A percentile compares a stretch with the other conserved stretches of the same genome.
phyloP scores from a whole-genome alignment of 2,329 filamentous ascomycete genomes.

The Cladorrhinum sp. region DNA sequence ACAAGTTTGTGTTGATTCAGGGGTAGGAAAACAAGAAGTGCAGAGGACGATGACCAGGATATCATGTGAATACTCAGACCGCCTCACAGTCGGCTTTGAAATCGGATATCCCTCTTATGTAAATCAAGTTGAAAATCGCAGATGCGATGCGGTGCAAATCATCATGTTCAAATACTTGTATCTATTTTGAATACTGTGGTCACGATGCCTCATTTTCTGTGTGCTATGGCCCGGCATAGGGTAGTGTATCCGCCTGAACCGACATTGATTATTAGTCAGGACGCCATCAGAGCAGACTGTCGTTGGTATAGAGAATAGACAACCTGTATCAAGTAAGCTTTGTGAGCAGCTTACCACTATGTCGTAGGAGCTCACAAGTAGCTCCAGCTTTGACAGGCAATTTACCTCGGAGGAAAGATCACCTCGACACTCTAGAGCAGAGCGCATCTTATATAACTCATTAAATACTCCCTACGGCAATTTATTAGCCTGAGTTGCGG shows the following conservation, averaged over 20 bases:
- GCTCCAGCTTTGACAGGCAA: background rate
- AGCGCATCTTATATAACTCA: background rate
- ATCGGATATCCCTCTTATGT: background rate
- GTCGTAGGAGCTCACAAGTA: too few species aligned
- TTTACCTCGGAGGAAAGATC: background rate
- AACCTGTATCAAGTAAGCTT: too few species aligned
- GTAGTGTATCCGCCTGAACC: too few species aligned
- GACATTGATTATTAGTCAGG: too few species aligned
- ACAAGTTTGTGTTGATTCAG: background rate
- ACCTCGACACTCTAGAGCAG: background rate
- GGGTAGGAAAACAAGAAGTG: background rate
- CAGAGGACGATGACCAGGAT: background rate
- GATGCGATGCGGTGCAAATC: background rate
- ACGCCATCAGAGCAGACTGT: too few species aligned
- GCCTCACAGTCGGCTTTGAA: background rate
- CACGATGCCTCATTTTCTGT: too few species aligned
- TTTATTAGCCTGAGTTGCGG: conserved; percentile 5
- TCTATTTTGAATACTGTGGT: too few species aligned
- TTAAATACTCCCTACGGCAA: background rate
- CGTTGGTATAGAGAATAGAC: too few species aligned
- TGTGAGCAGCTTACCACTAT: too few species aligned
- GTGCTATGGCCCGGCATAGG: too few species aligned
- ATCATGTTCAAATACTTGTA: too few species aligned
- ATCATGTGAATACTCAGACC: background rate
- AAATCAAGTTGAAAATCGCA: background rate